Conservation (phyloP, 345 rosid genomes). For the Salix suchowensis region DNA sequence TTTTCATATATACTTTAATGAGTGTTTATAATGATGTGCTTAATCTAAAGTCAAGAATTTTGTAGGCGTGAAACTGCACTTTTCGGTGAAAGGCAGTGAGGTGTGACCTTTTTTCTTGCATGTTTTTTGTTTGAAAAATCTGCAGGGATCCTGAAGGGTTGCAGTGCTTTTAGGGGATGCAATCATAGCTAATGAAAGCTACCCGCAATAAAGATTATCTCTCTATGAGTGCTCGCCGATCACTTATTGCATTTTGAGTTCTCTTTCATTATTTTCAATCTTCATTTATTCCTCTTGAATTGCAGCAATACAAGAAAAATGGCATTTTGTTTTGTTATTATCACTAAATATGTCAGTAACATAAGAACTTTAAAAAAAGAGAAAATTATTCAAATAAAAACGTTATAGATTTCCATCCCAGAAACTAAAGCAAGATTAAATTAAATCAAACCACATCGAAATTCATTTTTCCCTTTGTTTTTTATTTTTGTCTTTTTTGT, state of each 20-base stretch:
- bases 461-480: too few relatives aligned
- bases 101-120: conserved; percentile 9
- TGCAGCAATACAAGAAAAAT: too few relatives aligned
- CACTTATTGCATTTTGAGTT: background rate
- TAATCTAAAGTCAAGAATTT: conserved; percentile 40
- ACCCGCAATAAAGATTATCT: conserved; percentile 17
- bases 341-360: too few relatives aligned
- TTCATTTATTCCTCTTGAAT: too few relatives aligned
- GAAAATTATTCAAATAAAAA: too few relatives aligned
- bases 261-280: too few relatives aligned
- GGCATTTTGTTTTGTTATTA: too few relatives aligned
- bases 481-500: too few relatives aligned
- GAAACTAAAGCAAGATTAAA: too few relatives aligned
- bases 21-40: conserved; percentile 40
- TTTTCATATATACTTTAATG: conserved; percentile 27
- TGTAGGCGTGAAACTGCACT: conserved; percentile 36
- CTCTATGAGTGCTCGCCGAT: background rate
- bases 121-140: conserved; percentile 22
- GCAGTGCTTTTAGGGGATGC: conserved; percentile 47
- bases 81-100: conserved; percentile 55
- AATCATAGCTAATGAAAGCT: conserved; percentile 45
- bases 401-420: too few relatives aligned
- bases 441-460: too few relatives aligned
- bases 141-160: conserved; percentile 54
- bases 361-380: too few relatives aligned